Conservation (phyloP, 352 stramenopile genomes). For the Globisporangium orthogonon region DNA sequence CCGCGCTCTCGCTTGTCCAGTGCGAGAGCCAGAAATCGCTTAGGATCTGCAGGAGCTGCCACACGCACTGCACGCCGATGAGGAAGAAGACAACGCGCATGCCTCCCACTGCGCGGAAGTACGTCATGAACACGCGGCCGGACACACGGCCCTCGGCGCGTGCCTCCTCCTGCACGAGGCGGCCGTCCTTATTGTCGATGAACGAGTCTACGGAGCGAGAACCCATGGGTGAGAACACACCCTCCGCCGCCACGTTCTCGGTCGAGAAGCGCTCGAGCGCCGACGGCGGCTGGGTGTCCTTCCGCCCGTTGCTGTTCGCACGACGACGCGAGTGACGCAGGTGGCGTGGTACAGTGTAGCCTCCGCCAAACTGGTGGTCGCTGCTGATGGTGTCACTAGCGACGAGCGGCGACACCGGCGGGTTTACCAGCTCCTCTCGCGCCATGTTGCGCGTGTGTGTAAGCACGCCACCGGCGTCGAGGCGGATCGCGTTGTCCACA, state of each 20-base stretch:
- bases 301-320: background rate
- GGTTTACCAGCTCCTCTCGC: conserved; percentile 19
- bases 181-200: conserved; percentile 11
- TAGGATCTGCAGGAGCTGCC: conserved; percentile 76
- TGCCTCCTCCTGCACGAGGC: conserved; percentile 26
- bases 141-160: conserved; percentile 28
- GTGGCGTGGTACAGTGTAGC: background rate
- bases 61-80: conserved; percentile 65
- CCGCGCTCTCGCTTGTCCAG: conserved; percentile 77
- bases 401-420: conserved; percentile 31
- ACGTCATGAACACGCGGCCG: conserved; percentile 33
- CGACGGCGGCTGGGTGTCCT: background rate
- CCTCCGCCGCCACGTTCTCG: conserved; percentile 20
- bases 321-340: conserved; percentile 4
- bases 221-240: conserved; percentile 26
- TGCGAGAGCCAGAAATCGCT: conserved; percentile 91
- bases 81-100: conserved; percentile 37
- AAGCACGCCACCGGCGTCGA: conserved; percentile 35
- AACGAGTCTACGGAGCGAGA: conserved; percentile 25
- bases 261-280: conserved; percentile 21
- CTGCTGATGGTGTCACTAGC: conserved; percentile 9
- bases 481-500: conserved; percentile 46
- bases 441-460: conserved; percentile 43
- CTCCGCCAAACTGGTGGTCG: background rate
- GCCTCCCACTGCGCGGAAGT: conserved; percentile 39